Evolutionary conservation across 345 rosid species (phyloP).

Genomic region (Rhodamnia rubescens): DNA sequence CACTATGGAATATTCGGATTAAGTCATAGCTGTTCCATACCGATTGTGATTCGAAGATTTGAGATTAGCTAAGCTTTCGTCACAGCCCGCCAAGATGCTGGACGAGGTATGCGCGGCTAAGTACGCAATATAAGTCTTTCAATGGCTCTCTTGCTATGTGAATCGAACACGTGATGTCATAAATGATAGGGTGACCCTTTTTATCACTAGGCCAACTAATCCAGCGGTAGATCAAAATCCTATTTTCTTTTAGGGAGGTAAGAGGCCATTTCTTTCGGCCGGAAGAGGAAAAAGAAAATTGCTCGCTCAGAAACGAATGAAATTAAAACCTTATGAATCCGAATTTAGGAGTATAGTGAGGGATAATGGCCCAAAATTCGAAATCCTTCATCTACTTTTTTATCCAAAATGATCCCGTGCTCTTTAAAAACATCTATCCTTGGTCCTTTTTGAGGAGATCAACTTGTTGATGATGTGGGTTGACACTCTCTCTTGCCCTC

Average conservation of each 20-base stretch:
- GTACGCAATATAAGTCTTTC: neutral
- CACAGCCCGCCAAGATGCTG: too few species aligned
- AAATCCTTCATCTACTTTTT: neutral
- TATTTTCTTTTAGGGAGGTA: neutral
- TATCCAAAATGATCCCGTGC: neutral
- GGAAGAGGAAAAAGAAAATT: neutral
- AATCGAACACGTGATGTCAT: neutral
- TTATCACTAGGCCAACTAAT: neutral
- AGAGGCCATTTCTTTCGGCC: neutral
- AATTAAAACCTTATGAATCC: neutral
- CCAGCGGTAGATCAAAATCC: neutral
- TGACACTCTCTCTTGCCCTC: neutral
- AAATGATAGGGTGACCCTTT: neutral
- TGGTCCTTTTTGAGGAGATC: neutral
- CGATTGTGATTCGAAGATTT: rapidly evolving
- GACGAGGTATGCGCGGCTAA: rapidly evolving
- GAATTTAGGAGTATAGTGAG: neutral
- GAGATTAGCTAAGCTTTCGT: rapidly evolving
- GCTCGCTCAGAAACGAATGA: neutral
- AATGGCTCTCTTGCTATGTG: neutral
- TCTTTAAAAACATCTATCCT: neutral
- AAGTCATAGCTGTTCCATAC: rapidly evolving
- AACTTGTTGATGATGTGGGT: neutral
- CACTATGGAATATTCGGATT: rapidly evolving
- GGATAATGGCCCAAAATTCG: neutral